phyloP scores from a whole-genome alignment of 306 rosid species.

The Carpinus viminea region DNA sequence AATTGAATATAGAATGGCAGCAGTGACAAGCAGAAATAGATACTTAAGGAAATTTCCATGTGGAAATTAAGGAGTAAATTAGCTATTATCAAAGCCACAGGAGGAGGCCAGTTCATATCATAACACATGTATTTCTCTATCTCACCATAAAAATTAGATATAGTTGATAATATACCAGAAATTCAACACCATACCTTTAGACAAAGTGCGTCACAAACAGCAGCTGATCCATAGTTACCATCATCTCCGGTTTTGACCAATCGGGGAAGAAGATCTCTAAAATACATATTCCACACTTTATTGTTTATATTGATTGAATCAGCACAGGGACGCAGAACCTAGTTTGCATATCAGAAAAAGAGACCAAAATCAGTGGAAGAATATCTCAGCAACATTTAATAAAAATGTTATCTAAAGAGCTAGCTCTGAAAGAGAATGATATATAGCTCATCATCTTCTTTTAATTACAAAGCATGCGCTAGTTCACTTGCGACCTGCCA shows the following conservation, averaged over 20 bases:
- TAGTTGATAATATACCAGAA: background rate
- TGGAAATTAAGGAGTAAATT: background rate
- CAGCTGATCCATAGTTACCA: conserved; percentile 54
- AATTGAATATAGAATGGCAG: background rate
- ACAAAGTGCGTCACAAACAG: conserved; percentile 62
- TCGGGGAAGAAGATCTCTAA: conserved; percentile 57
- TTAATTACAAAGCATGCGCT: too few species aligned
- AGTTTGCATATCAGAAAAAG: conserved; percentile 26
- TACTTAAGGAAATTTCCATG: too few species aligned
- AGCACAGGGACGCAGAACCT: conserved; percentile 60
- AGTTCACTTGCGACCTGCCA: too few species aligned
- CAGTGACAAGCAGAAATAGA: background rate
- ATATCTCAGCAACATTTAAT: background rate
- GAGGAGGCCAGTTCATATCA: conserved; percentile 3
- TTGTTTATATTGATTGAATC: conserved; percentile 53
- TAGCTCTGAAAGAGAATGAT: background rate
- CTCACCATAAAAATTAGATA: background rate
- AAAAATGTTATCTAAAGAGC: conserved; percentile 21
- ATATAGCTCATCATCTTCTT: background rate
- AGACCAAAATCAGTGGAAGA: background rate
- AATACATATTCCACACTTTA: conserved; percentile 49
- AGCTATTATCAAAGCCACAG: background rate
- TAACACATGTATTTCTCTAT: background rate
- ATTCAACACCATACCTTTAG: conserved; percentile 47
- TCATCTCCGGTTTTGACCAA: conserved; percentile 49